Base-by-base conservation (phyloP, 257 asterid species). In the Solanum phureja region DNA sequence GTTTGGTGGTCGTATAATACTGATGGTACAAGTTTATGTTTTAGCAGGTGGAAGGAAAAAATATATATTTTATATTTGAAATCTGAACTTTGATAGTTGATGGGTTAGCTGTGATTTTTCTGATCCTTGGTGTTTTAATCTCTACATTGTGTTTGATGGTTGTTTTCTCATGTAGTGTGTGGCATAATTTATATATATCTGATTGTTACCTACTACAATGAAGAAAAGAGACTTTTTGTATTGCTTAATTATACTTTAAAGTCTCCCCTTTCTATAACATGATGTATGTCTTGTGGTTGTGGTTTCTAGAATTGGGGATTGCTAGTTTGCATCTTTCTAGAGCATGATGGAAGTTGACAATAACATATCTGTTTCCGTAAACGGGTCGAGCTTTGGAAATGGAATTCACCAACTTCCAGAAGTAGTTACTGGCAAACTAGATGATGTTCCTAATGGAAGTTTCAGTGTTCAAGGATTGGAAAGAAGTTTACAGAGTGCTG, bases 341-440 rank as follows among this genome's bases (percentile, higher is more conserved):
- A 33, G 73, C 76, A 40, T 33, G 89, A 92, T 89, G 93, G 93
- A 88, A 38, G 66, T 83, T 81, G 88, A 85, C 42, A 86, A 72
- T 24, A 81, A 27, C 52, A 84, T 87, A 83, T 76, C 60, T 19
- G 73, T 88, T 66, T 72, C 91, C 84, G 89, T 46, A 86, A 90
- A 88, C 14, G 92, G 90, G 85, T 34, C 29, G 46, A 86, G 68
- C 73, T 85, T 34, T 88, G 91, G 85, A 85, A 90, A 91, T 89
- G 91, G 91, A 82, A 88, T 87, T 76, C 90, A 33, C 24, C 85
- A 87, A 85, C 88, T 86, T 75, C 89, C 62, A 60, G 90, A 87
- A 76, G 88, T 82, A 71, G 85, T 66, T 52, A 73, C 38, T 56
- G 89, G 42, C 42, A 62, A 89, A 37, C 27, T 34, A 79, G 85